Evolutionary conservation across 1,284 basidiomycete genomes (phyloP).

Genomic region (Chalciporus sp.): DNA sequence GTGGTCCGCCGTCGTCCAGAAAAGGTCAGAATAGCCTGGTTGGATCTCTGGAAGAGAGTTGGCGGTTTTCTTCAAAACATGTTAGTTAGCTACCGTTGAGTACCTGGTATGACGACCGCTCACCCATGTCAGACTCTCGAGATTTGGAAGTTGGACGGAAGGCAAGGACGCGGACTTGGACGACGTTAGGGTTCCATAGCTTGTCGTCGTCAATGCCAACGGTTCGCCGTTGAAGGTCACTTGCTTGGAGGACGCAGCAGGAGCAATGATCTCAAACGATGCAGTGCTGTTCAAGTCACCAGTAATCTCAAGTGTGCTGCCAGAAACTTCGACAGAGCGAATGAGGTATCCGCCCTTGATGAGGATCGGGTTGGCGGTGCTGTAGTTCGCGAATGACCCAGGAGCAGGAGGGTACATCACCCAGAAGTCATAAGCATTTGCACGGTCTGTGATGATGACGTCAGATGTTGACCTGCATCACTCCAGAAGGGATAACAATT

Average conservation of each 20-base stretch:
- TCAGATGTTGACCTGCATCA: slow-evolving; percentile 3
- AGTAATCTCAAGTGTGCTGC: slow-evolving; percentile 39
- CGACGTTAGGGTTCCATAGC: slow-evolving; percentile 38
- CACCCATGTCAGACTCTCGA: slow-evolving; percentile 24
- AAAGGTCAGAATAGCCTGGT: slow-evolving; percentile 36
- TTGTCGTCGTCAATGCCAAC: slow-evolving; percentile 36
- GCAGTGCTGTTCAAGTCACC: slow-evolving; percentile 47
- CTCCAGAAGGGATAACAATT: slow-evolving; percentile 7
- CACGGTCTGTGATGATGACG: slow-evolving; percentile 40
- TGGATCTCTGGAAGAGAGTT: slow-evolving; percentile 29
- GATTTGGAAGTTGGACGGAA: slow-evolving; percentile 20
- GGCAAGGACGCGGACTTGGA: slow-evolving; percentile 20
- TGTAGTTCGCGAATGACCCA: slow-evolving; percentile 40
- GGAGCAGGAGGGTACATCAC: slow-evolving; percentile 44
- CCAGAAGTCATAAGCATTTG: slow-evolving; percentile 53
- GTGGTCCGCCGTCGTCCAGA: slow-evolving; percentile 43
- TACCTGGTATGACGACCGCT: neutral
- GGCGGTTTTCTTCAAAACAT: slow-evolving; percentile 21
- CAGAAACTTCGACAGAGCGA: slow-evolving; percentile 40
- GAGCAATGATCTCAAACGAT: slow-evolving; percentile 48
- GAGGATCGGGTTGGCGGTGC: slow-evolving; percentile 44
- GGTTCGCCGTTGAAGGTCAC: slow-evolving; percentile 44
- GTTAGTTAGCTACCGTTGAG: slow-evolving; percentile 5
- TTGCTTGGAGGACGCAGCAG: slow-evolving; percentile 35
- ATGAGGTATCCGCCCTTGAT: slow-evolving; percentile 53